phyloP scores from a whole-genome alignment of 1,139 yeast species.

The Zygosaccharomyces sapae region DNA sequence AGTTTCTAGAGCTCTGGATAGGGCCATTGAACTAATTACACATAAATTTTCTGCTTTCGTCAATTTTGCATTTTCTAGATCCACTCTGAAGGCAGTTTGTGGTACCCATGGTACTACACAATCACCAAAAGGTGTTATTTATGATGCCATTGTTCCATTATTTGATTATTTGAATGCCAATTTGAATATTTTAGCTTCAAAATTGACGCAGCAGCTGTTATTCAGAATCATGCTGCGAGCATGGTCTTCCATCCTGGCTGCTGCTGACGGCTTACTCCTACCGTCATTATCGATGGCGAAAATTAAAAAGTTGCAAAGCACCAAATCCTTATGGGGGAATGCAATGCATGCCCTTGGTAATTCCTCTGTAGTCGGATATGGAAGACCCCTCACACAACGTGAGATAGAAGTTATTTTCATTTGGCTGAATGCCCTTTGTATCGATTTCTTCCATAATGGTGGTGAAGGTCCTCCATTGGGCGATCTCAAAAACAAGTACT shows the following conservation, averaged over 20 bases:
- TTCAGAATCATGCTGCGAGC: slow-evolving; percentile 69
- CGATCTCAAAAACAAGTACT: slow-evolving; percentile 58
- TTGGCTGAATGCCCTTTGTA: slow-evolving; percentile 64
- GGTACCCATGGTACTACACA: slow-evolving; percentile 46
- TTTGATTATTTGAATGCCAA: slow-evolving; percentile 72
- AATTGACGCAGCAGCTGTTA: slow-evolving; percentile 54
- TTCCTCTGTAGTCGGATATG: slow-evolving; percentile 43
- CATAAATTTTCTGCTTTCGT: slow-evolving; percentile 52
- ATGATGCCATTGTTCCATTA: slow-evolving; percentile 68
- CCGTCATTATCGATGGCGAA: slow-evolving; percentile 66
- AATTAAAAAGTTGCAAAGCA: slow-evolving; percentile 32
- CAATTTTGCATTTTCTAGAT: slow-evolving; percentile 44
- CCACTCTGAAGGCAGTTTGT: slow-evolving; percentile 50
- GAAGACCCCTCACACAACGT: slow-evolving; percentile 50
- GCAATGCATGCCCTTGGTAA: slow-evolving; percentile 35
- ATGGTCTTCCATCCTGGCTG: slow-evolving; percentile 63
- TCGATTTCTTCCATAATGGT: slow-evolving; percentile 72
- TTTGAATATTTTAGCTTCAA: slow-evolving; percentile 61
- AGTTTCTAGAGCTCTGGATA: slow-evolving; percentile 56
- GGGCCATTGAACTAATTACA: slow-evolving; percentile 62
- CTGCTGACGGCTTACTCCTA: slow-evolving; percentile 64
- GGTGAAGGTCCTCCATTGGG: slow-evolving; percentile 80
- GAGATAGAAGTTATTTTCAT: slow-evolving; percentile 69
- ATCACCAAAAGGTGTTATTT: slow-evolving; percentile 53
- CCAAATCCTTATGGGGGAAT: slow-evolving; percentile 40